Percentiles rank a stretch among this genome's conserved stretches.
phyloP scores from a whole-genome alignment of 352 stramenopile species.

The Globisporangium spiculum region DNA sequence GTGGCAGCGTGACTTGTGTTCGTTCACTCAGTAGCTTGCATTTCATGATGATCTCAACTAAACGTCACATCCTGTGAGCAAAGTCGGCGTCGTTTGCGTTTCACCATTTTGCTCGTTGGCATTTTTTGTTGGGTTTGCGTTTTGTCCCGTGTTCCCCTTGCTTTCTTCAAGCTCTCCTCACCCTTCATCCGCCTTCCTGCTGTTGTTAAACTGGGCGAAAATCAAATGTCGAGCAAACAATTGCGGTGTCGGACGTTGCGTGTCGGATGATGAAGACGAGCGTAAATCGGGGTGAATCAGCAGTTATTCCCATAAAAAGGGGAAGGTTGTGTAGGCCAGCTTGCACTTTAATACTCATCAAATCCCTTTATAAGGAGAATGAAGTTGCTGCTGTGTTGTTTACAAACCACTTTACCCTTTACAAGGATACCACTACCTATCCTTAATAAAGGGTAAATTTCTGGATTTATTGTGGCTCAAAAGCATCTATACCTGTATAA shows the following conservation, averaged over 20 bases:
- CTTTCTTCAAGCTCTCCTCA: not conserved
- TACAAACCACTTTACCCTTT: not conserved
- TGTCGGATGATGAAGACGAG: not conserved
- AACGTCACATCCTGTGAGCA: not conserved
- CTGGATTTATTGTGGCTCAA: not conserved
- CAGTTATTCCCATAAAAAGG: not conserved
- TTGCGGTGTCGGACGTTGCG: not conserved
- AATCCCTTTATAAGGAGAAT: not conserved
- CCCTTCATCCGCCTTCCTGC: not conserved
- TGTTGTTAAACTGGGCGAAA: not conserved
- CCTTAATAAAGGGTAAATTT: not conserved
- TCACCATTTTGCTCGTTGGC: not conserved
- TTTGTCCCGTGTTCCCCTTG: not conserved
- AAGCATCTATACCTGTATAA: not conserved
- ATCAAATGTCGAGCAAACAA: slow-evolving; percentile 1
- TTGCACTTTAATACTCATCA: too few relatives aligned
- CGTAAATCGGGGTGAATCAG: not conserved
- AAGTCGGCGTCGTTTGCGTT: not conserved
- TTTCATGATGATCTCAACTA: not conserved
- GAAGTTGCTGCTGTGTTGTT: not conserved
- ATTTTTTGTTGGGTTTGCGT: not conserved
- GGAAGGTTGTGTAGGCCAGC: not conserved
- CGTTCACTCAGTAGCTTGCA: not conserved
- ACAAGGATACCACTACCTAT: not conserved
- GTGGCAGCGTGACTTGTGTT: not conserved